Evolutionary conservation across 2,329 filamentous ascomycete species (phyloP), one percentile per base, ranked within the genome.

Genomic region (Botrytis fabae): DNA sequence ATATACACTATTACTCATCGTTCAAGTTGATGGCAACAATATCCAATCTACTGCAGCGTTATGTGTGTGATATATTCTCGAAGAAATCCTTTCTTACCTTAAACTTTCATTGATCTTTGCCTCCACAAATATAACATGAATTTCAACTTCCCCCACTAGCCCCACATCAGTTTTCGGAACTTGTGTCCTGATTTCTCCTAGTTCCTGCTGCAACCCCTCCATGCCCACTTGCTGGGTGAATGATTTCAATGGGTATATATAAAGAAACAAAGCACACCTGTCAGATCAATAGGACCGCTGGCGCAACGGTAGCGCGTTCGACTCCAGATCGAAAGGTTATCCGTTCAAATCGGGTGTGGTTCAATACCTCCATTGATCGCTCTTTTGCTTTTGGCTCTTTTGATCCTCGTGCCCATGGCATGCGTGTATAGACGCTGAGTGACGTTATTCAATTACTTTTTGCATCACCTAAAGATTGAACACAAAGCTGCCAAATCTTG

Each of bases 321-420:
- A 77, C 75, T 79, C 78, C 78, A 79, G 78, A 79, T 75, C 78
- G 76, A 78, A 79, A 79, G 78, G 78, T 79, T 79, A 75, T 78
- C 78, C 75, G 78, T 79, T 79, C 78, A 79, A 79, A 79, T 79
- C 78, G 73, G 78, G 77, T 75, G 73, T 72, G 76, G 75, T 76
- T 79, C 76, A 77, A 75, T 63, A 76, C 75, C 75, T 73, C 74
- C 40, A 18, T 22, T 46, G 62, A 28, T 54, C 18, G 22, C 1
- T 48, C n/a, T 71, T 73, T 74, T 70, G 48, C 20, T 32, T 28
- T 61, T 25, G 35, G 48, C 25, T 2, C 4, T 42, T 18, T 40
- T 38, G 16, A 1, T 20, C 9, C 44, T 10, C 12, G 0, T 28
- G 9, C 18, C 18, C 4, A 25, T 9, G 7, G 35, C 10, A 38